Evolutionary conservation across 2,329 filamentous ascomycete genomes (phyloP), one percentile per base, ranked within the genome.

Genomic region (Chaetomium globosum): DNA sequence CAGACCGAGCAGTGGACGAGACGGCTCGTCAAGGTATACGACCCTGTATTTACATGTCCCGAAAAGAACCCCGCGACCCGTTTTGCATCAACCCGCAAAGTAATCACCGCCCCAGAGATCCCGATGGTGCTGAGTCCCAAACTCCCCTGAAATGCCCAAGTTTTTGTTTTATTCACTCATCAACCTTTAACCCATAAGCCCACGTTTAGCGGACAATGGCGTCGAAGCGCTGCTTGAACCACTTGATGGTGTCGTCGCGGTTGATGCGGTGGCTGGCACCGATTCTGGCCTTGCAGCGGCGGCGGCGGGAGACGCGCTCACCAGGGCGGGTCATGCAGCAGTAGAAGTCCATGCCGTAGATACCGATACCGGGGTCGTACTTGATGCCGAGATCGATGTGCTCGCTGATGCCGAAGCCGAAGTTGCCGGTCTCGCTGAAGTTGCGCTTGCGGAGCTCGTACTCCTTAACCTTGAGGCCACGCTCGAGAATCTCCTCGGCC

Each of bases 301-400:
- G 90, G 79, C 95, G 93, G 86, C 93, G 94, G 81, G 92, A 90
- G 80, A 99, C 92, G 81, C 95, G 93, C 88, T 97, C 93, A 85
- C 95, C 95, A 77, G 94, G 95, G 78, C 95, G 93, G 86, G 93
- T 97, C 95, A 99, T 99, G 92, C 94, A 98, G 91, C 90, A 93
- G 91, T 97, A 99, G 86, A 99, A 99, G 86, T 99, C 95, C 95
- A 99, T 99, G 81, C 95, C 93, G 87, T 97, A 97, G 82, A 97
- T 97, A 89, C 93, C 93, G 76, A 97, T 97, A 72, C 87, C 90
- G 72, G 93, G 93, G 85, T 97, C 93, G 87, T 97, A 97, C 90
- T 99, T 99, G 92, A 99, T 99, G 79, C 95, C 95, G 78, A 99
- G 88, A 88, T 99, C 95, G 84, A 99, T 99, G 91, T 99, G 95